Evolutionary conservation across 306 rosid genomes (phyloP).

Genomic region (Macrotyloma uniflorum): DNA sequence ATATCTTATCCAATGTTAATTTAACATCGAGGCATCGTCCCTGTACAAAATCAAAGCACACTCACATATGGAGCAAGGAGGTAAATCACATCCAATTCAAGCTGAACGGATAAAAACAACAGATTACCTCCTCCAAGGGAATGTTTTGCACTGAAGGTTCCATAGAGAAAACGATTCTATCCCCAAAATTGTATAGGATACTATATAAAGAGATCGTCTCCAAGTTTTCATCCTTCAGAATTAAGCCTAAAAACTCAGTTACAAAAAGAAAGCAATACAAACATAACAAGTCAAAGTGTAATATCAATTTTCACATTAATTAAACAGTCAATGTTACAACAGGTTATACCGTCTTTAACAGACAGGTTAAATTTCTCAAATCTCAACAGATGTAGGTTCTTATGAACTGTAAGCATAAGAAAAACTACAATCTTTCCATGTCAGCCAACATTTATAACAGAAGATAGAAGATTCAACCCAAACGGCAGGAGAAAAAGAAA

Average conservation of each 20-base stretch:
- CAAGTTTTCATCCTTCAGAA: constrained; percentile 64
- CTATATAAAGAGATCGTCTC: constrained; percentile 61
- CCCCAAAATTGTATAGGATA: constrained; percentile 61
- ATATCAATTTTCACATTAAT: constrained; percentile 21
- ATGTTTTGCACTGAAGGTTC: constrained; percentile 65
- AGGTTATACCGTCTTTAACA: constrained; percentile 5
- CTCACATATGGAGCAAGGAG: constrained; percentile 28
- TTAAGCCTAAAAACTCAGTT: constrained; percentile 33
- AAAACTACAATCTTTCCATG: background rate
- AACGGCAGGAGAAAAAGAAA: background rate
- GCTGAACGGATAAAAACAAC: constrained; percentile 17
- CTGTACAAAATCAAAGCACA: constrained; percentile 55
- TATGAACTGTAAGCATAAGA: background rate
- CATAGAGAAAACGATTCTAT: constrained; percentile 56
- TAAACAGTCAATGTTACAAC: constrained; percentile 15
- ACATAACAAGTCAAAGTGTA: background rate
- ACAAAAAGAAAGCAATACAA: constrained; percentile 22
- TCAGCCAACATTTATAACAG: background rate
- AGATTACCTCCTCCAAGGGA: constrained; percentile 70
- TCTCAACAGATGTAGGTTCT: background rate
- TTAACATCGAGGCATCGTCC: constrained; percentile 85
- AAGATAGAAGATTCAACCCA: constrained; percentile 4
- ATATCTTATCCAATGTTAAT: constrained; percentile 72
- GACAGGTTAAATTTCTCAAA: constrained; percentile 4
- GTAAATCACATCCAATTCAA: constrained; percentile 17